Conservation (phyloP, 2,329 filamentous ascomycete genomes). For the Verticillium dahliae region DNA sequence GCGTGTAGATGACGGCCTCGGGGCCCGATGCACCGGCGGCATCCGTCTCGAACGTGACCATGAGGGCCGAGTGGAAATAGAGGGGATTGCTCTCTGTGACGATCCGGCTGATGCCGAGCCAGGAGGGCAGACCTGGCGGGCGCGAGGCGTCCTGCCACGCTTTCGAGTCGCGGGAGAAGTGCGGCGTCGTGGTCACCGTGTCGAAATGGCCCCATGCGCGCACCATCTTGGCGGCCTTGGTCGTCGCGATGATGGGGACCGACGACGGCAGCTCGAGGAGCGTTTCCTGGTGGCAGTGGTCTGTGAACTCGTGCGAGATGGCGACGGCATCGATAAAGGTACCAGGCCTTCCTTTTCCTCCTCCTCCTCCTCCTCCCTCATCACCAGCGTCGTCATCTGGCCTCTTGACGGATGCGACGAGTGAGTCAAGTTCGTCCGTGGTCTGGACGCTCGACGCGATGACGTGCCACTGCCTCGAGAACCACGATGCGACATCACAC, state of each 20-base stretch:
- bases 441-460: conserved; percentile 45
- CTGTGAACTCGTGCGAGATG: conserved; percentile 61
- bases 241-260: conserved; percentile 54
- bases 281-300: conserved; percentile 60
- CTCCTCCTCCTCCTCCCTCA: too few species aligned
- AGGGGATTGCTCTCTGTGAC: conserved; percentile 46
- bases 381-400: conserved; percentile 9
- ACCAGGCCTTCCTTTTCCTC: background rate
- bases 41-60: conserved; percentile 44
- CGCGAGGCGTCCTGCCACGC: conserved; percentile 18
- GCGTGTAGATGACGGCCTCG: conserved; percentile 9
- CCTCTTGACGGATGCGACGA: conserved; percentile 26
- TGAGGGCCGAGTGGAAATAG: conserved; percentile 55
- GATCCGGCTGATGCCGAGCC: conserved; percentile 55
- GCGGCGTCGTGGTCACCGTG: conserved; percentile 41
- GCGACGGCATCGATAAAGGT: conserved; percentile 50
- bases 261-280: conserved; percentile 44
- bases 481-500: conserved; percentile 57
- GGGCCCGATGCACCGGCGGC: conserved; percentile 43
- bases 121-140: conserved; percentile 38
- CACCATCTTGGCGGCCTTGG: conserved; percentile 51
- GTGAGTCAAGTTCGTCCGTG: conserved; percentile 46
- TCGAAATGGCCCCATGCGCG: conserved; percentile 53
- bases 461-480: conserved; percentile 59
- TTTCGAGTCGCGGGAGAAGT: conserved; percentile 26